Evolutionary conservation across 768 basidiomycete genomes (phyloP), one percentile per base, ranked within the genome.

Genomic region (Dioszegia hungarica): DNA sequence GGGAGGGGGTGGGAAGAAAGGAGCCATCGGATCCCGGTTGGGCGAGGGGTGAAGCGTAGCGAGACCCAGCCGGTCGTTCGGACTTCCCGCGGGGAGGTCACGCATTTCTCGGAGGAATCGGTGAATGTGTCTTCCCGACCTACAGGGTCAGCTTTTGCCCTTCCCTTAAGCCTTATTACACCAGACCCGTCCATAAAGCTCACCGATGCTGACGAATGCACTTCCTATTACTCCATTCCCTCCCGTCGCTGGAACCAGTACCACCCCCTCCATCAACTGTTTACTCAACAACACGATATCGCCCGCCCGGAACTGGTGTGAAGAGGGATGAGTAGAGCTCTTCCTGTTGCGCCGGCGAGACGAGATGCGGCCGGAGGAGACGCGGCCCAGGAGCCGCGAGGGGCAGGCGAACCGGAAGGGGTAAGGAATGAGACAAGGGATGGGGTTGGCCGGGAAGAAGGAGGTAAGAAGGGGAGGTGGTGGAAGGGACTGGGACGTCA

Each of bases 61-160:
- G 71, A 54, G 0, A 75, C 74, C 74, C 74, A 75, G 15, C 74
- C 74, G 3, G 70, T 74, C 39, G 74, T 75, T n/a, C 62, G 63
- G 19, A 75, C 69, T 60, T 75, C 74, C 43, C 55, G 39, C 6
- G 63, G 57, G n/a, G 61, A 63, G 22, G 59, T 57, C 31, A 45
- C 54, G 11, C 25, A 54, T 31, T 45, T 28, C 36, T 49, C 33
- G 15, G 17, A 5, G 6, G 31, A 52, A 5, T 71, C 66, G 14
- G 38, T 50, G 41, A 69, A 69, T 2, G 60, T 56, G 41, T 72
- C 70, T 48, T 72, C 70, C 25, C 70, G 63, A 3, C 70, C 70
- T 72, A 44, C 8, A 54, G 2, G 1, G 24, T 47, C 36, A 39
- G 40, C 53, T 11, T 6, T 25, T 43, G 9, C 33, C 22, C 3